Evolutionary conservation across 1,139 yeast genomes (phyloP).

Genomic region (Groenewaldozyma auringiensis): DNA sequence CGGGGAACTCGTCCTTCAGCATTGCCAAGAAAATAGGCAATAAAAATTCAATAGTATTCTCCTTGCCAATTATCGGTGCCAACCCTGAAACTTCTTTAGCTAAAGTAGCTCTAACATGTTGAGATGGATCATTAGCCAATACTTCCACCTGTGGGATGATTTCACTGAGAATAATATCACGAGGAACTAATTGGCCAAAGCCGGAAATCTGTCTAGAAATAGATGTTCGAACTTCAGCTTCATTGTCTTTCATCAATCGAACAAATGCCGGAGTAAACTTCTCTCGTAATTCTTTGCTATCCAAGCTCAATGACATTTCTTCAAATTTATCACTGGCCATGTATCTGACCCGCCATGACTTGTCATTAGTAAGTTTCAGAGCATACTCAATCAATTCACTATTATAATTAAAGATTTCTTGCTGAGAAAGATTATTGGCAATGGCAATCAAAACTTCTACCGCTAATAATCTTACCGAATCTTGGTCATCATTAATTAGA

Average conservation of each 20-base stretch:
- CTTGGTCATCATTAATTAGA: conserved; percentile 82
- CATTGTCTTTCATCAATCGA: conserved; percentile 78
- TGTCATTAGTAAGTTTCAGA: conserved; percentile 69
- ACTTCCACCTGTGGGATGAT: conserved; percentile 79
- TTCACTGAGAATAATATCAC: conserved; percentile 52
- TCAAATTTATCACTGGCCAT: conserved; percentile 93
- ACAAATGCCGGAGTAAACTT: conserved; percentile 65
- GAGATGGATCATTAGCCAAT: conserved; percentile 84
- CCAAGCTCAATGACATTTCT: conserved; percentile 60
- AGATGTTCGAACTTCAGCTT: conserved; percentile 95
- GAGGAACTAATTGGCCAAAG: conserved; percentile 41
- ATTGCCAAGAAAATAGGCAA: conserved; percentile 85
- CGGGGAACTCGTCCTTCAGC: conserved; percentile 96
- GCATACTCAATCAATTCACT: conserved; percentile 33
- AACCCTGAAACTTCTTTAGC: conserved; percentile 83
- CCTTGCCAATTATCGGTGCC: conserved; percentile 81
- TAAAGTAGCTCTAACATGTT: conserved; percentile 85
- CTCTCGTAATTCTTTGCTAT: conserved; percentile 44
- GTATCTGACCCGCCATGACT: conserved; percentile 97
- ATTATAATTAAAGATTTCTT: conserved; percentile 23
- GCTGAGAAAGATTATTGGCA: conserved; percentile 30
- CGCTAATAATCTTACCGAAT: conserved; percentile 84
- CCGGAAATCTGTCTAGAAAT: conserved; percentile 87
- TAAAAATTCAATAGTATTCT: conserved; percentile 71
- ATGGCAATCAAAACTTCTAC: conserved; percentile 71